Conservation (phyloP, 768 basidiomycete genomes). For the Neoboletus brunneissimus region DNA sequence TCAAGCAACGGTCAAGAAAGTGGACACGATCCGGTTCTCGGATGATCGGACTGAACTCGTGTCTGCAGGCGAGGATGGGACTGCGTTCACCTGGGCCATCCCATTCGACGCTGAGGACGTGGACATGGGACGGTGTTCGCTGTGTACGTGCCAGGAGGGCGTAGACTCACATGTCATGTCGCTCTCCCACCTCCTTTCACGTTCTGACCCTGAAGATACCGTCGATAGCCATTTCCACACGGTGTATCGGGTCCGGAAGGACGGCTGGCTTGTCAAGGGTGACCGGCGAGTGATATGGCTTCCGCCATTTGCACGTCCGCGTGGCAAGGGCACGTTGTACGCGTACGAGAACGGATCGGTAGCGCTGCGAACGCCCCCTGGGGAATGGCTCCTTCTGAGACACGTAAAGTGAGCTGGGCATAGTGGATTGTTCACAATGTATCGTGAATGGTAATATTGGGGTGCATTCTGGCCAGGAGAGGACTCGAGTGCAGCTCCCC, state of each 20-base stretch:
- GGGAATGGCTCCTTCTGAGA: background rate
- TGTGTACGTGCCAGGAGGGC: background rate
- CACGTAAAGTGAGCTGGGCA: background rate
- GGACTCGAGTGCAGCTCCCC: no score
- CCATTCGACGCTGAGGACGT: background rate
- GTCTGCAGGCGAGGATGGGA: conserved; percentile 10
- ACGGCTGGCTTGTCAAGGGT: background rate
- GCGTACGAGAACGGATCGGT: background rate
- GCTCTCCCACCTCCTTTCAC: no score
- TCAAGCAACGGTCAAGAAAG: conserved; percentile 3
- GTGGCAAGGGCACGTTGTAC: background rate
- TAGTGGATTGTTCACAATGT: no score
- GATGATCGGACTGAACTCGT: conserved; percentile 5
- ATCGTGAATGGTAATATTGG: no score
- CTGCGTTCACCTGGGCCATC: conserved; percentile 7
- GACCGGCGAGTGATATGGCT: background rate
- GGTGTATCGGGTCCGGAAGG: conserved; percentile 10
- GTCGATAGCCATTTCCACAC: background rate
- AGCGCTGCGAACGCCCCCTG: background rate
- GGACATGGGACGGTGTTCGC: background rate
- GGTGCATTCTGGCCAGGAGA: no score
- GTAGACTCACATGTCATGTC: no score
- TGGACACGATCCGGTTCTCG: conserved; percentile 11
- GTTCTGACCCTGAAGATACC: no score
- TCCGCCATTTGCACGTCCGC: background rate